phyloP scores from a whole-genome alignment of 306 rosid species.

The Quercus engelmannii region DNA sequence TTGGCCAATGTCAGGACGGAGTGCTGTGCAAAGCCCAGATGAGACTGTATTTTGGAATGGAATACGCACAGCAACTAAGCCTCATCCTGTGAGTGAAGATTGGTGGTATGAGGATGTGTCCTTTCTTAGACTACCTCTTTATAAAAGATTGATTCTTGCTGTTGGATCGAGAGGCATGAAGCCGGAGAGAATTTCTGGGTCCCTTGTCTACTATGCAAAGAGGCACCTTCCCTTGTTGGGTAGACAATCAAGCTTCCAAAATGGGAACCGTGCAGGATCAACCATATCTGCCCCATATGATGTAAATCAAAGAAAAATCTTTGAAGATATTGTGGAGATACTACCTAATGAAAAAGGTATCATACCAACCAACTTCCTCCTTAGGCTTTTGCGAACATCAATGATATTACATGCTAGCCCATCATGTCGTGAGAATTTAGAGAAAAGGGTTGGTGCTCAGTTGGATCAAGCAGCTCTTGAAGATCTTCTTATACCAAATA shows the following conservation, averaged over 20 bases:
- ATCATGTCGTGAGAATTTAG: conserved; percentile 56
- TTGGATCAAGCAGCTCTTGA: conserved; percentile 69
- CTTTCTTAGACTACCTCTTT: conserved; percentile 50
- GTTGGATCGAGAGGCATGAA: conserved; percentile 58
- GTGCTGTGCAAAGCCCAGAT: conserved; percentile 40
- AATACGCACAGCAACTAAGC: conserved; percentile 37
- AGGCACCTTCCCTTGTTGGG: conserved; percentile 57
- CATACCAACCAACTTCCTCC: conserved; percentile 61
- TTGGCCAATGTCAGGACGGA: conserved; percentile 47
- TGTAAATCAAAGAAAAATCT: conserved; percentile 62
- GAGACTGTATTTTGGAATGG: conserved; percentile 69
- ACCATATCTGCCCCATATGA: conserved; percentile 41
- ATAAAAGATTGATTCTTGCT: conserved; percentile 56
- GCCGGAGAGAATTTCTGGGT: conserved; percentile 54
- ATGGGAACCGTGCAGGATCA: conserved; percentile 38
- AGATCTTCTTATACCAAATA: conserved; percentile 80
- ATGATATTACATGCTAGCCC: conserved; percentile 57
- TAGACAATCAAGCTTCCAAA: conserved; percentile 45
- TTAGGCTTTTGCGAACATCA: conserved; percentile 64
- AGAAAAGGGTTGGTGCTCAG: conserved; percentile 67
- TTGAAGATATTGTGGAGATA: conserved; percentile 69
- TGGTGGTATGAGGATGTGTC: conserved; percentile 91
- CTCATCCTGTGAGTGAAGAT: conserved; percentile 50
- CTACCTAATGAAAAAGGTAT: conserved; percentile 60
- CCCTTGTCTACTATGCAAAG: conserved; percentile 74